phyloP scores from a whole-genome alignment of 106 monocot species.

The Platanthera zijinensis region DNA sequence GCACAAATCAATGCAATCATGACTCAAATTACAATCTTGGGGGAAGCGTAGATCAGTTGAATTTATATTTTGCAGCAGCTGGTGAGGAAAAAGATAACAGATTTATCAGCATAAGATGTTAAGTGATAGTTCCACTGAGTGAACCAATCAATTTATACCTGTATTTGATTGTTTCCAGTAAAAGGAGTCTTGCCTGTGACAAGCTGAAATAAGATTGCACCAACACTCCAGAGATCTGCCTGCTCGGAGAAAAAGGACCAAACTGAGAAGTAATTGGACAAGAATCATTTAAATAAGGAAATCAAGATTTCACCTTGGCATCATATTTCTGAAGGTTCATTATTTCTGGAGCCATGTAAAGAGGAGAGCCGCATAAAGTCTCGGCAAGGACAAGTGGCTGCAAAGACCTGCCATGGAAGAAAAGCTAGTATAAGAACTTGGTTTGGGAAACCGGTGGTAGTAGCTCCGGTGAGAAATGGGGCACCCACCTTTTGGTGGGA shows the following conservation, averaged over 20 bases:
- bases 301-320: constrained; percentile 63
- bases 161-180: constrained; percentile 72
- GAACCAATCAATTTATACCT: constrained; percentile 41
- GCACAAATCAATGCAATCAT: constrained; percentile 86
- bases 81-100: constrained; percentile 15
- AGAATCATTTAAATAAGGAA: neutral
- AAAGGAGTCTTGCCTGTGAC: constrained; percentile 80
- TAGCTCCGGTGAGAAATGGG: neutral
- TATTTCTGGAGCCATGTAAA: constrained; percentile 99
- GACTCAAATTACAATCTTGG: constrained; percentile 43
- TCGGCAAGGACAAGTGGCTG: constrained; percentile 76
- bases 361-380: constrained; percentile 94
- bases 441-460: neutral
- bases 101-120: constrained; percentile 7
- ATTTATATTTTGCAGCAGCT: constrained; percentile 89
- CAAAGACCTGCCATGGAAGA: constrained; percentile 47
- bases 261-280: neutral
- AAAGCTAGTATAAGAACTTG: neutral
- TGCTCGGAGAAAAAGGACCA: constrained; percentile 19
- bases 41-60: constrained; percentile 69
- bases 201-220: constrained; percentile 73
- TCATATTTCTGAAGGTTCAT: constrained; percentile 95
- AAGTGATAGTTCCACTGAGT: neutral
- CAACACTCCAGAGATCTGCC: constrained; percentile 89
- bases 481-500: too few species aligned